phyloP scores from a whole-genome alignment of 2,329 filamentous ascomycete species.

The Tolypocladium nubicola region DNA sequence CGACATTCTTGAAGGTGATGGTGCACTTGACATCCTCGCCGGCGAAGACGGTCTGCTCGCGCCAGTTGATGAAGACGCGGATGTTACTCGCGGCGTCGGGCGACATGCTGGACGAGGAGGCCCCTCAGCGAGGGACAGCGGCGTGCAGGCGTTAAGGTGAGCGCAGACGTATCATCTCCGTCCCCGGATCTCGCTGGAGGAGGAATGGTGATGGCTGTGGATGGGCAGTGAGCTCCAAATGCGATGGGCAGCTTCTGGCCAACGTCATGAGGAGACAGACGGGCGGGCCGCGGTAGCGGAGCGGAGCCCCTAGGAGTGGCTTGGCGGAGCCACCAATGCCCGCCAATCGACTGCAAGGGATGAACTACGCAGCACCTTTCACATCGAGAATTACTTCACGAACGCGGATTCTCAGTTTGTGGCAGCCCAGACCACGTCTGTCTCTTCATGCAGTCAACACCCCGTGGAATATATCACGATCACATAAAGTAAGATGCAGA shows the following conservation, averaged over 20 bases:
- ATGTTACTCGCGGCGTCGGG: conserved; percentile 55
- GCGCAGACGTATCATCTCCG: conserved; percentile 20
- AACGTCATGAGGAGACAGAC: conserved; percentile 4
- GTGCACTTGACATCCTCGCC: conserved; percentile 93
- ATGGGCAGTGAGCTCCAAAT: background rate
- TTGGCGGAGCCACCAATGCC: background rate
- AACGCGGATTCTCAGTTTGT: too few relatives aligned
- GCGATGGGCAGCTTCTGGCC: background rate
- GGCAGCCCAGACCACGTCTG: too few relatives aligned
- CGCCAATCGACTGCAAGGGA: background rate
- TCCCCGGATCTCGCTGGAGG: conserved; percentile 5
- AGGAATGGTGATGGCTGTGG: background rate
- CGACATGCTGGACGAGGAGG: conserved; percentile 30
- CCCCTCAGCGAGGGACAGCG: conserved; percentile 20
- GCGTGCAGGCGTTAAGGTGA: conserved; percentile 12
- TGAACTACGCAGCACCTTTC: background rate
- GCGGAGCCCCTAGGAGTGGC: background rate
- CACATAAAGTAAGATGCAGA: too few relatives aligned
- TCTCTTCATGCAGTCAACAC: too few relatives aligned
- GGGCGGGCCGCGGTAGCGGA: background rate
- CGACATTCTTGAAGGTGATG: conserved; percentile 90
- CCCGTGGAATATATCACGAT: too few relatives aligned
- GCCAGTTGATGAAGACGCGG: conserved; percentile 91
- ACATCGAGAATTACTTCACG: too few relatives aligned
- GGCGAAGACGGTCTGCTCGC: conserved; percentile 87